phyloP scores from a whole-genome alignment of 768 basidiomycete species.

The Trametes villosa region DNA sequence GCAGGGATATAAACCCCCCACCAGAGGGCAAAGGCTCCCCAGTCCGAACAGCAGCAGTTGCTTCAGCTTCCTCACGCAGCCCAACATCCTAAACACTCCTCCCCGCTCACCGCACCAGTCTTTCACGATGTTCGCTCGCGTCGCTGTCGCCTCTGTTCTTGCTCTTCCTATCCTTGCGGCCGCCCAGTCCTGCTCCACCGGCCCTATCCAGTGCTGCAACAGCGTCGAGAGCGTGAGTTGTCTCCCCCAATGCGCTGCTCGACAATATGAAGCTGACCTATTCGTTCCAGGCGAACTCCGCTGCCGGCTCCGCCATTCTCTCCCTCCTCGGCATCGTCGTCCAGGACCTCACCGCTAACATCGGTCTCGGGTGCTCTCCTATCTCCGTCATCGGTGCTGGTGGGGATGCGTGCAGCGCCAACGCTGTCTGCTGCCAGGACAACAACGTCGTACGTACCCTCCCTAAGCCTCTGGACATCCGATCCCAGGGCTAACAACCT shows the following conservation, averaged over 20 bases:
- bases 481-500: neutral
- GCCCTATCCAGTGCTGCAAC: slow-evolving; percentile 23
- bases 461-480: neutral
- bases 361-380: slow-evolving; percentile 21
- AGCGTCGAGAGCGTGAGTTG: slow-evolving; percentile 11
- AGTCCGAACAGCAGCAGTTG: slow-evolving; percentile 5
- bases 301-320: slow-evolving; percentile 9
- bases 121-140: slow-evolving; percentile 22
- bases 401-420: slow-evolving; percentile 10
- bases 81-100: slow-evolving; percentile 1
- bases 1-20: neutral
- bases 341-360: neutral
- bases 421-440: slow-evolving; percentile 24
- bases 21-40: neutral
- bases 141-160: slow-evolving; percentile 19
- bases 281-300: neutral
- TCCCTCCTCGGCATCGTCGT: slow-evolving; percentile 17
- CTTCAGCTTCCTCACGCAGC: slow-evolving; percentile 1
- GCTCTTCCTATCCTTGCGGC: slow-evolving; percentile 23
- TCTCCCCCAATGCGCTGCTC: neutral
- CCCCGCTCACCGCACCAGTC: slow-evolving; percentile 2
- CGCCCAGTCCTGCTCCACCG: slow-evolving; percentile 21
- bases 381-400: slow-evolving; percentile 21
- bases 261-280: neutral
- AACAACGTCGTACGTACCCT: slow-evolving; percentile 20